Conservation (phyloP, 1,284 basidiomycete genomes). For the Ustilago cynodontis region DNA sequence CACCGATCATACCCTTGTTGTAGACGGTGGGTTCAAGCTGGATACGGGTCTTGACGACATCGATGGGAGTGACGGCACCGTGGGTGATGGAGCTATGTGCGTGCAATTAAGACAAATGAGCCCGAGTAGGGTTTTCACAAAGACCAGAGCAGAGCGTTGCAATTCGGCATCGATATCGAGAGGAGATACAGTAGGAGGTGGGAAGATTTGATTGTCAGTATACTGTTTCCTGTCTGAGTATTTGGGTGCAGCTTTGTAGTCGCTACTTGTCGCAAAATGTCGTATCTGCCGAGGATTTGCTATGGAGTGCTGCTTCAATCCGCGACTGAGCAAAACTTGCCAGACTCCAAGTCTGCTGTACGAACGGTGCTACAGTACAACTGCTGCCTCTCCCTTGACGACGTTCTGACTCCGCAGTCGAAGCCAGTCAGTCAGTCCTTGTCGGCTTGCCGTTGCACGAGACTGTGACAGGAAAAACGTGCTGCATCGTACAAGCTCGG, state of each 20-base stretch:
- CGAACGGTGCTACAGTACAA: too few species aligned
- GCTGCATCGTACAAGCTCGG: not conserved
- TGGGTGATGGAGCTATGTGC: conserved; percentile 82
- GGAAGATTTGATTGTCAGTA: not conserved
- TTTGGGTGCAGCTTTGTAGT: too few species aligned
- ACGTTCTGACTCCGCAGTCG: too few species aligned
- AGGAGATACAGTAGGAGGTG: not conserved
- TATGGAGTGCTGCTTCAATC: too few species aligned
- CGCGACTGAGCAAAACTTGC: too few species aligned
- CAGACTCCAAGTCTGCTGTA: too few species aligned
- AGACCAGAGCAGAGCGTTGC: not conserved
- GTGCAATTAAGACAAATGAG: too few species aligned
- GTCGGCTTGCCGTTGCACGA: too few species aligned
- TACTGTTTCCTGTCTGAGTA: not conserved
- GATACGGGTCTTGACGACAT: conserved; percentile 87
- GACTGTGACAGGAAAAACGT: too few species aligned
- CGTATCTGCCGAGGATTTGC: not conserved
- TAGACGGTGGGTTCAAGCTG: conserved; percentile 79
- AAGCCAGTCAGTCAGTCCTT: too few species aligned
- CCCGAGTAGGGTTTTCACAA: too few species aligned
- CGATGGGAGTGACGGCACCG: conserved; percentile 73
- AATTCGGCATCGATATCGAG: not conserved
- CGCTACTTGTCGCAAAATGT: not conserved
- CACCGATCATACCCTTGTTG: conserved; percentile 72
- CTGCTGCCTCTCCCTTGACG: too few species aligned